phyloP scores from a whole-genome alignment of 345 rosid genomes.

The Pistacia vera region DNA sequence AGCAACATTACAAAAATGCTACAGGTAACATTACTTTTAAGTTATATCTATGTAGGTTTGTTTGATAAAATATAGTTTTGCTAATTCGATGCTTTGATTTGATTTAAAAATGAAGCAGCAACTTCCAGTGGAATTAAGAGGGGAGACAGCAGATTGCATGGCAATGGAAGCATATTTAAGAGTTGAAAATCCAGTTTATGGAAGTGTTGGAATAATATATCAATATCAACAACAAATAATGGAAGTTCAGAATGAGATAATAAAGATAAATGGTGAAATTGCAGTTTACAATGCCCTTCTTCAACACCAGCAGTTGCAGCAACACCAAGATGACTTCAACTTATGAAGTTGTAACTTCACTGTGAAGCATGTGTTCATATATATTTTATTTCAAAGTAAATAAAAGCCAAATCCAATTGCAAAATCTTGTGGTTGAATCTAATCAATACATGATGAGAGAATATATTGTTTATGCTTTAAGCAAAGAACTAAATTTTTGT shows the following conservation, averaged over 20 bases:
- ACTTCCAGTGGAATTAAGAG: constrained; percentile 17
- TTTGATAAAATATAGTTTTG: background rate
- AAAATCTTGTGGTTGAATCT: too few species aligned
- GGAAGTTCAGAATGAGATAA: constrained; percentile 10
- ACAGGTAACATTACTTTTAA: constrained; percentile 14
- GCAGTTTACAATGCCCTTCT: background rate
- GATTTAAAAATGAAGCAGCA: constrained; percentile 12
- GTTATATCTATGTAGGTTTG: background rate
- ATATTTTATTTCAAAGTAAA: too few species aligned
- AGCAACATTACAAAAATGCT: constrained; percentile 36
- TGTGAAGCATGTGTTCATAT: too few species aligned
- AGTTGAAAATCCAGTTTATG: constrained; percentile 27
- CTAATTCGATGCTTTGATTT: too few species aligned
- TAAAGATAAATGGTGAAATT: constrained; percentile 13
- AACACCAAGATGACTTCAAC: background rate
- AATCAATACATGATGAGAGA: too few species aligned
- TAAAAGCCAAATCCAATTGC: too few species aligned
- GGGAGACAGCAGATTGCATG: constrained; percentile 32
- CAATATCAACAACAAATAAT: constrained; percentile 30
- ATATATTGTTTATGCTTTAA: too few species aligned
- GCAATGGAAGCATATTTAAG: constrained; percentile 22
- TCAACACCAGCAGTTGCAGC: background rate
- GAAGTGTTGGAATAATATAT: constrained; percentile 22
- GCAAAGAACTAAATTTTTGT: too few species aligned
- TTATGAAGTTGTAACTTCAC: too few species aligned